Evolutionary conservation across 257 asterid species (phyloP).

Genomic region (Solanum verrucosum): DNA sequence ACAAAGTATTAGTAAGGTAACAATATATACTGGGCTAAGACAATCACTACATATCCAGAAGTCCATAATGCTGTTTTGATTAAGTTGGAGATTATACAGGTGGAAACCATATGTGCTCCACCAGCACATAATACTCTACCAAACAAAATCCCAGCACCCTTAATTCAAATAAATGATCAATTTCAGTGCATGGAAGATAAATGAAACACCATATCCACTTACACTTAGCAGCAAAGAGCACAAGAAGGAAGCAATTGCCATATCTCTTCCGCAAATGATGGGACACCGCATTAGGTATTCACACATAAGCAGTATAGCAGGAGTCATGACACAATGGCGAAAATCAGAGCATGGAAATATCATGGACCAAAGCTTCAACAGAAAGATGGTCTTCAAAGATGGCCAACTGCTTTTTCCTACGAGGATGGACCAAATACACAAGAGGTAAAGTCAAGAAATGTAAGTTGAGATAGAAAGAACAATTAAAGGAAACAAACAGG

Average conservation of each 20-base stretch:
- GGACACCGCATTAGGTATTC: slow-evolving; percentile 87
- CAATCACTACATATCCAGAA: background rate
- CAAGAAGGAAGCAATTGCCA: slow-evolving; percentile 76
- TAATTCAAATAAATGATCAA: background rate
- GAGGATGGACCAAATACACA: background rate
- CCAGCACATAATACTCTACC: background rate
- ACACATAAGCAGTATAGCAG: slow-evolving; percentile 67
- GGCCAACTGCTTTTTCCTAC: slow-evolving; percentile 92
- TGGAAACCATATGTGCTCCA: background rate
- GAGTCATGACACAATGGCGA: slow-evolving; percentile 91
- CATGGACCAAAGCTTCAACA: slow-evolving; percentile 88
- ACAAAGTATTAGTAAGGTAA: background rate
- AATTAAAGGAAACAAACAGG: background rate
- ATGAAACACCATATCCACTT: slow-evolving; percentile 20
- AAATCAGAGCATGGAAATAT: slow-evolving; percentile 94
- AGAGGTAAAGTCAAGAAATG: background rate
- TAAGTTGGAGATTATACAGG: background rate
- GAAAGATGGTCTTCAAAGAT: slow-evolving; percentile 68
- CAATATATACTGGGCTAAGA: background rate
- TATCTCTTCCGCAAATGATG: slow-evolving; percentile 60
- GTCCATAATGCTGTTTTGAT: background rate
- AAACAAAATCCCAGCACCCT: background rate
- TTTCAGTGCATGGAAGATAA: background rate
- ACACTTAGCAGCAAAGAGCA: slow-evolving; percentile 88
- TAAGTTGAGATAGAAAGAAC: background rate